phyloP scores from a whole-genome alignment of 331 rosid genomes.

The Spiraea crenata region DNA sequence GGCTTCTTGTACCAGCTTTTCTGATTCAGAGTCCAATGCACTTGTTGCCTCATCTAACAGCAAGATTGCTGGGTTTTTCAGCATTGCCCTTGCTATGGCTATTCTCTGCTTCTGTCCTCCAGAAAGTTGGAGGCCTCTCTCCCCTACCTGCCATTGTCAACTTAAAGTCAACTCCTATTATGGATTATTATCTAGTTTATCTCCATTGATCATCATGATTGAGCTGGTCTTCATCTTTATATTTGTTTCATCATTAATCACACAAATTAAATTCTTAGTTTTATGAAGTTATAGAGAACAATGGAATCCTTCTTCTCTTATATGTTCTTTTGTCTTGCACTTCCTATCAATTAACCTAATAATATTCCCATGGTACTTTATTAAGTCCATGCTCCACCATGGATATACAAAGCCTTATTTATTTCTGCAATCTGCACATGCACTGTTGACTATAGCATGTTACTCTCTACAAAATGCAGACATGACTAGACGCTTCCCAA shows the following conservation, averaged over 20 bases:
- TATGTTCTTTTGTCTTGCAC: constrained; percentile 20
- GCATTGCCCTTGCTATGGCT: constrained; percentile 95
- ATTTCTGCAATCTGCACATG: constrained; percentile 50
- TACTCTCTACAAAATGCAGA: constrained; percentile 51
- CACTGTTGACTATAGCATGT: constrained; percentile 73
- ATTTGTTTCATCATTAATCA: not conserved
- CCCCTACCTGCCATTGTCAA: constrained; percentile 81
- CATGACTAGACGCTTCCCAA: constrained; percentile 44
- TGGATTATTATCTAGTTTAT: not conserved
- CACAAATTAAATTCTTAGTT: not conserved
- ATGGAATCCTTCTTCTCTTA: not conserved
- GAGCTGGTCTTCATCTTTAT: not conserved
- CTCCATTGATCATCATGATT: not conserved
- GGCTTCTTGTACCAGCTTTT: constrained; percentile 96
- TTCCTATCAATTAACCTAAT: constrained; percentile 19
- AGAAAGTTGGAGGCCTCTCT: constrained; percentile 88
- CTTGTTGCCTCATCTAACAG: constrained; percentile 95
- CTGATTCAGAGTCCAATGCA: constrained; percentile 97
- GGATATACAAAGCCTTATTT: constrained; percentile 26
- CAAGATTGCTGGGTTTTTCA: constrained; percentile 87
- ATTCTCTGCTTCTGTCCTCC: constrained; percentile 97
- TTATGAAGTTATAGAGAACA: not conserved
- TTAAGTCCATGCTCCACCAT: constrained; percentile 24
- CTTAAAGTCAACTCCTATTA: constrained; percentile 1
- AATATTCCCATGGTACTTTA: constrained; percentile 23